Evolutionary conservation across 305 asterid genomes (phyloP).

Genomic region (Andrographis paniculata): DNA sequence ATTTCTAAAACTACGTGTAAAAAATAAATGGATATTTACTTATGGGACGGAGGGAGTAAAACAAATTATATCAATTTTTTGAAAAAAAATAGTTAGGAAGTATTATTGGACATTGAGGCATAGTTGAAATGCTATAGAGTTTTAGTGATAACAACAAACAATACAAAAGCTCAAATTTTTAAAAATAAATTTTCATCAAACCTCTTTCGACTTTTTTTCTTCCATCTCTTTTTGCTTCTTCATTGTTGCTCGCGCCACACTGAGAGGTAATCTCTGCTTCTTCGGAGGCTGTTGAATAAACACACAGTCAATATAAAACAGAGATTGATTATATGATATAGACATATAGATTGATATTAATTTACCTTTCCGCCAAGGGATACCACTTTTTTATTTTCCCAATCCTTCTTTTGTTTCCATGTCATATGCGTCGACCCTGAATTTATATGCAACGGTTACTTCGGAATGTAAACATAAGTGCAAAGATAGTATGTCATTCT

Average conservation of each 20-base stretch:
- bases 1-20: too few relatives aligned
- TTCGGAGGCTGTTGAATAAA: constrained; percentile 52
- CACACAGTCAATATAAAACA: constrained; percentile 10
- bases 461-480: background rate
- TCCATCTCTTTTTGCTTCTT: constrained; percentile 83
- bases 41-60: background rate
- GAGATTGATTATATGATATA: background rate
- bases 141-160: too few relatives aligned
- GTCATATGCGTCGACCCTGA: constrained; percentile 65
- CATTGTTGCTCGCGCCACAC: constrained; percentile 66
- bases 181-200: constrained; percentile 20
- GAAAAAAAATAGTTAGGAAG: too few relatives aligned
- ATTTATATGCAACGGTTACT: constrained; percentile 1
- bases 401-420: constrained; percentile 70
- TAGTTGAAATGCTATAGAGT: too few relatives aligned
- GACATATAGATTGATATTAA: background rate
- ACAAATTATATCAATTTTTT: constrained; percentile 4
- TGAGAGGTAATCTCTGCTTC: constrained; percentile 75
- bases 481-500: background rate
- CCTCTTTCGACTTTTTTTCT: constrained; percentile 57
- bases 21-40: too few relatives aligned
- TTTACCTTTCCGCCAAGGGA: constrained; percentile 89
- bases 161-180: background rate
- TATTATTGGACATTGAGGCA: too few relatives aligned
- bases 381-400: constrained; percentile 74